Evolutionary conservation across 2,329 filamentous ascomycete species (phyloP).

Genomic region (Trichoderma citrinoviride): DNA sequence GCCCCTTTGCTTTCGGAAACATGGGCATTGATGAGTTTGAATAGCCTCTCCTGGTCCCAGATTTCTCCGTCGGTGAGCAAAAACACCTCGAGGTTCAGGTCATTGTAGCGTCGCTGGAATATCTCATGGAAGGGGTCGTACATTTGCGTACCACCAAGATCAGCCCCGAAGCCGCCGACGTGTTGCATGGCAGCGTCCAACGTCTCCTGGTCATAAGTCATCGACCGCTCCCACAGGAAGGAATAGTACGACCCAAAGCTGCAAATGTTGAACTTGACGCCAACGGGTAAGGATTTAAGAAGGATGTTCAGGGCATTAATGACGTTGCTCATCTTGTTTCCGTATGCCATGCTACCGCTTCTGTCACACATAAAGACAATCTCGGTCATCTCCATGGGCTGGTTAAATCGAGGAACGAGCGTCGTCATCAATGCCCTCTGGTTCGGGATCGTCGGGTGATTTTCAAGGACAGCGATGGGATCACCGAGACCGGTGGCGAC

Average conservation of each 20-base stretch:
- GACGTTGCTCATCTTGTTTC: slow-evolving; percentile 51
- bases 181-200: slow-evolving; percentile 45
- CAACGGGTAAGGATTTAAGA: slow-evolving; percentile 62
- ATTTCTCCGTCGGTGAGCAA: slow-evolving; percentile 57
- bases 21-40: slow-evolving; percentile 44
- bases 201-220: slow-evolving; percentile 44
- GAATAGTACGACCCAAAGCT: slow-evolving; percentile 55
- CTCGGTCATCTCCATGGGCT: slow-evolving; percentile 55
- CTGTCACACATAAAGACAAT: slow-evolving; percentile 72
- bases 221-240: slow-evolving; percentile 50
- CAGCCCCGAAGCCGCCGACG: slow-evolving; percentile 41
- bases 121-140: slow-evolving; percentile 44
- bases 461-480: slow-evolving; percentile 65
- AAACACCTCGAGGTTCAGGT: slow-evolving; percentile 53
- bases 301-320: slow-evolving; percentile 59
- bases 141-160: slow-evolving; percentile 57
- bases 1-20: slow-evolving; percentile 41
- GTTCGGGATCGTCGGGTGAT: slow-evolving; percentile 57
- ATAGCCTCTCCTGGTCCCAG: slow-evolving; percentile 45
- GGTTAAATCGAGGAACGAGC: slow-evolving; percentile 66
- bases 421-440: slow-evolving; percentile 69
- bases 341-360: slow-evolving; percentile 60
- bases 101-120: slow-evolving; percentile 43
- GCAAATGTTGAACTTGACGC: slow-evolving; percentile 67
- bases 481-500: slow-evolving; percentile 57